Base-by-base conservation (phyloP, 2,329 filamentous ascomycete species). In the Paecilomyces sp. region DNA sequence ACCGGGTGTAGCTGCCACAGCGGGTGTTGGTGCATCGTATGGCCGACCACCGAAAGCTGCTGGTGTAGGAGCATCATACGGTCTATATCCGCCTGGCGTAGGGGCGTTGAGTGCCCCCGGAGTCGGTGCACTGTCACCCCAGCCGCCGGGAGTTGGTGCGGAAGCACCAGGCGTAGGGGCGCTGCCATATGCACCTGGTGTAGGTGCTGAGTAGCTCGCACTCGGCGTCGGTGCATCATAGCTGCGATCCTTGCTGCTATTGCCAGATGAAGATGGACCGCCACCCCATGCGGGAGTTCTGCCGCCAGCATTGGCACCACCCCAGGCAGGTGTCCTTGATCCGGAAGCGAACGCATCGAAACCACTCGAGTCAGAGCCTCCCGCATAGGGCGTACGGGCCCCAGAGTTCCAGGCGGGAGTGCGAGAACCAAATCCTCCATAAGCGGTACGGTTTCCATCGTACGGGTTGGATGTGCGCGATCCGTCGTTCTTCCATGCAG, bases 191-290 rank as follows among this genome's bases (percentile, higher is more conserved):
- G 83, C 54, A 75, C 85, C 86, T 1, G 87, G 87, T 0, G 87
- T 90, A 1, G 87, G 86, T 1, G 87, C 88, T 6, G 84, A 82
- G 59, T 89, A 88, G 56, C 74, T 69, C 6, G 84, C 87, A 2
- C 87, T 88, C 0, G 88, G 89, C 0, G 89, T 92, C 0, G 89
- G 89, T 3, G 89, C 89, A 65, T 93, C 90, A 66, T 89, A 91
- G 0, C 83, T 69, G 25, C 72, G 71, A 50, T 72, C 70, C 60
- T 69, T 70, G 58, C 62, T 67, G 53, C 61, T 58, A 51, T 70
- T 71, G 2, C 72, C 70, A 63, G 65, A 68, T 22, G 64, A 72
- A 59, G 64, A 64, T 56, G 65, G 3, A 28, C 25, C 66, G 5
- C 71, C 70, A 6, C 71, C 70, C 75, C 77, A 79, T 28, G 78